Evolutionary conservation across 768 basidiomycete genomes (phyloP), one percentile per base, ranked within the genome.

Genomic region (Trametes coccinea): DNA sequence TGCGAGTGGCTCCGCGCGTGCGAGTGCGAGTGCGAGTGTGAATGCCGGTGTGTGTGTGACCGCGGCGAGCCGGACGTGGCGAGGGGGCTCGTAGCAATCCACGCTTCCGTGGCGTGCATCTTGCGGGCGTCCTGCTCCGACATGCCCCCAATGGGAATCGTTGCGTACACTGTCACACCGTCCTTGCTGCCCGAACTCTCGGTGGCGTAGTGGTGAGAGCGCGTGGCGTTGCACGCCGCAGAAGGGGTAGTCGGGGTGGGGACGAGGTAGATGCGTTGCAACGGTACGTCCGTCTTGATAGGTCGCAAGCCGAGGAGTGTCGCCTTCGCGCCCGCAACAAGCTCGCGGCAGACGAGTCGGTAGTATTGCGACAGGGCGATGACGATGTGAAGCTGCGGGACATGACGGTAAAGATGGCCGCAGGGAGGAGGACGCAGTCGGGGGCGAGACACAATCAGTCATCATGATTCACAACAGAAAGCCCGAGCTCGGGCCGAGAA

Each of bases 321-420:
- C n/a, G 82, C 62, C 54, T 63, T 60, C 40, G 47, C 34, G 55
- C 56, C 53, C 3, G 47, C 39, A 31, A 58, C 17, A 34, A 57
- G 37, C 31, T 69, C 65, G 39, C 69, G 81, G 31, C 76, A 73
- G 40, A 91, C 76, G 46, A 82, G 78, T 7, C 79, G 74, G 71
- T 90, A 86, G 65, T 85, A 84, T 53, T 81, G 87, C 6, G 88
- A 83, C 10, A 93, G 80, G 2, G 88, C 83, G 61, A 92, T 78
- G 39, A 92, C 81, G 73, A 90, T 89, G 72, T 92, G 90, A 53
- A 92, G 78, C 90, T 91, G 64, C 46, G 41, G 16, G 54, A 61
- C 39, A 31, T 34, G 54, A 48, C 44, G 55, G 58, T 34, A n/a
- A 39, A 37, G 58, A 8, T 46, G 37, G 31, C 37, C 46, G 39